phyloP scores from a whole-genome alignment of 176 grass and related monocot genomes.

The Elaeis guineensis region DNA sequence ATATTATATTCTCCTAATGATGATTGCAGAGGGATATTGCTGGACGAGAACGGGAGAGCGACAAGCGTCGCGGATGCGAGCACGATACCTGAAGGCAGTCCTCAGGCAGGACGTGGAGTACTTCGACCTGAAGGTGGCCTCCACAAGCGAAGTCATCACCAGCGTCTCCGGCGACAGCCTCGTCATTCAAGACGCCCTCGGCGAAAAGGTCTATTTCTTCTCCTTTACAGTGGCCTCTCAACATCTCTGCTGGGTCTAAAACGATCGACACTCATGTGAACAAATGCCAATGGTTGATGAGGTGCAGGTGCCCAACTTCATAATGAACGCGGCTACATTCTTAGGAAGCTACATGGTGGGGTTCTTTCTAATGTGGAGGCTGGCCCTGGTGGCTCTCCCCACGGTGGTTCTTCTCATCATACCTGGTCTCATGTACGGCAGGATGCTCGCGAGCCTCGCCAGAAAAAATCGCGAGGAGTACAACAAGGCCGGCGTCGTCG shows the following conservation, averaged over 20 bases:
- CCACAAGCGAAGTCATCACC: slow-evolving; percentile 78
- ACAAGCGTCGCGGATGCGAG: slow-evolving; percentile 90
- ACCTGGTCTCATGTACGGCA: slow-evolving; percentile 71
- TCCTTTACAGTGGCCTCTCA: too few species aligned
- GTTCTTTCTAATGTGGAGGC: slow-evolving; percentile 55
- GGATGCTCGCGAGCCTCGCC: slow-evolving; percentile 68
- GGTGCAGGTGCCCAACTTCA: slow-evolving; percentile 70
- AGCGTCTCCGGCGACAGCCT: slow-evolving; percentile 97
- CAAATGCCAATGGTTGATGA: background rate
- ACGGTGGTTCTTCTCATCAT: slow-evolving; percentile 72
- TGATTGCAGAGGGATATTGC: slow-evolving; percentile 71
- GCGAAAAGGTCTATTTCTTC: slow-evolving; percentile 41
- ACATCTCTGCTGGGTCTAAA: too few species aligned
- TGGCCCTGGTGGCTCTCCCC: slow-evolving; percentile 69
- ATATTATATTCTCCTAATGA: background rate
- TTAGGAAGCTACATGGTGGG: slow-evolving; percentile 63
- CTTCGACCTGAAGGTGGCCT: slow-evolving; percentile 76
- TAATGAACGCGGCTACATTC: slow-evolving; percentile 78
- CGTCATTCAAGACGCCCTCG: slow-evolving; percentile 72
- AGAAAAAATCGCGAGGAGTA: slow-evolving; percentile 73
- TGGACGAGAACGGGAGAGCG: slow-evolving; percentile 85
- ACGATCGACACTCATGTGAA: too few species aligned
- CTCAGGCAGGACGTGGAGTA: slow-evolving; percentile 95
- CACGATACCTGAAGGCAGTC: slow-evolving; percentile 64
- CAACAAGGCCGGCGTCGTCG: slow-evolving; percentile 46